Evolutionary conservation across 176 grass and related monocot species (phyloP).

Genomic region (Zea luxurians): DNA sequence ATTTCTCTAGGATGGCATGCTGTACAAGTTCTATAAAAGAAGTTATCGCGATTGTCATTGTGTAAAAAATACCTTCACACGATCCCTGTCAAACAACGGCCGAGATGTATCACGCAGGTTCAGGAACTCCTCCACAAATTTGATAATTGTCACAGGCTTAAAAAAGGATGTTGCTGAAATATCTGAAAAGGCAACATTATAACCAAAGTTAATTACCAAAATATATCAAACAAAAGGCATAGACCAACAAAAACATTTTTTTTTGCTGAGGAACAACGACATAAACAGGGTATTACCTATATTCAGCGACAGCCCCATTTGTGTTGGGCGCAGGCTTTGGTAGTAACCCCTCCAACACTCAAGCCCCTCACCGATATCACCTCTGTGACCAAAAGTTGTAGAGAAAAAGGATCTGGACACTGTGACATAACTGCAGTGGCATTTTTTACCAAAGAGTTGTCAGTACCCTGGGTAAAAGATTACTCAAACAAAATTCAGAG

Average conservation of each 20-base stretch:
- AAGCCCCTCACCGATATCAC: slow-evolving; percentile 70
- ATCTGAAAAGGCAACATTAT: slow-evolving; percentile 48
- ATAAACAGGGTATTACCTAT: slow-evolving; percentile 42
- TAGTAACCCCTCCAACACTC: slow-evolving; percentile 95
- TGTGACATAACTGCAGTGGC: slow-evolving; percentile 60
- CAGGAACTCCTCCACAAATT: slow-evolving; percentile 57
- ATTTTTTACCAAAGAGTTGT: neutral
- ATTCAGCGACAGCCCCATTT: slow-evolving; percentile 88
- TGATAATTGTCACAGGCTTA: slow-evolving; percentile 57
- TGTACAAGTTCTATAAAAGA: neutral
- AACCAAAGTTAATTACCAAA: neutral
- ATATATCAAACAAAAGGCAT: slow-evolving; percentile 13
- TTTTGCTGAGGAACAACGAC: neutral
- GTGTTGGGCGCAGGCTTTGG: slow-evolving; percentile 82
- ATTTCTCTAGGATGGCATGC: neutral
- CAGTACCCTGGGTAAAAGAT: neutral
- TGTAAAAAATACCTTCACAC: slow-evolving; percentile 57
- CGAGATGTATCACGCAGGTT: slow-evolving; percentile 42
- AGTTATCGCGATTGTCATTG: neutral
- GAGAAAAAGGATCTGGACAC: slow-evolving; percentile 85
- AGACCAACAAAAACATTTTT: neutral
- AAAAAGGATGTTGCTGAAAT: slow-evolving; percentile 88
- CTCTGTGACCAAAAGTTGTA: slow-evolving; percentile 49
- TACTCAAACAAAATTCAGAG: neutral
- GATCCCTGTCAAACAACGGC: slow-evolving; percentile 54